Evolutionary conservation across 805 yeast genomes (phyloP).

Genomic region (Kodamaea kaohsiungensis): DNA sequence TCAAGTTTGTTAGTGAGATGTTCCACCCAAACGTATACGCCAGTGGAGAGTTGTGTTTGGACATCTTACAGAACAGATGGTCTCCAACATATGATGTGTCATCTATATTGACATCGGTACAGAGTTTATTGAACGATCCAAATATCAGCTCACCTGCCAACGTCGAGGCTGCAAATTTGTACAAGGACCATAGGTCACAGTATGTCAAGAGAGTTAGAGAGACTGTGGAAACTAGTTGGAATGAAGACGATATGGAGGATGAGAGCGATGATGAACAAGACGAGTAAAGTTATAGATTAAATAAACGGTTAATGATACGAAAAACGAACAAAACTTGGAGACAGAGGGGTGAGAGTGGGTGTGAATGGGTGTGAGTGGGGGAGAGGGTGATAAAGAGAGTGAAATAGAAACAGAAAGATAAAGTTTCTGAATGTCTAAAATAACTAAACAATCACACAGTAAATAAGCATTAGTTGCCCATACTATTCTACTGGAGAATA

Average conservation of each 20-base stretch:
- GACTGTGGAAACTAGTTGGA: constrained; percentile 94
- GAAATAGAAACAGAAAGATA: too few species aligned
- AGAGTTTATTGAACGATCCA: constrained; percentile 90
- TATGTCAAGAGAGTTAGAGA: constrained; percentile 89
- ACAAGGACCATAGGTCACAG: constrained; percentile 92
- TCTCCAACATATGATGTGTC: constrained; percentile 98
- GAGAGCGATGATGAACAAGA: constrained; percentile 42
- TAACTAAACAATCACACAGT: too few species aligned
- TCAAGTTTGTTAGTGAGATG: constrained; percentile 89
- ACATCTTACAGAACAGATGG: constrained; percentile 96
- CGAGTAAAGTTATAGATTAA: constrained; percentile 5
- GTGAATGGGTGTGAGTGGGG: too few species aligned
- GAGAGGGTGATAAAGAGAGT: too few species aligned
- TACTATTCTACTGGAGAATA: too few species aligned
- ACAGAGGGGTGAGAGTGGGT: neutral
- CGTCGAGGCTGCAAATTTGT: constrained; percentile 94
- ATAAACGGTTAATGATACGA: constrained; percentile 1
- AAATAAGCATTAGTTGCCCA: too few species aligned
- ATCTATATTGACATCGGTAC: constrained; percentile 90
- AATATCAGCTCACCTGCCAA: constrained; percentile 96
- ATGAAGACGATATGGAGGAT: constrained; percentile 68
- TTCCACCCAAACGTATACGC: constrained; percentile 98
- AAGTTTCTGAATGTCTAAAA: too few species aligned
- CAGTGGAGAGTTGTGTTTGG: constrained; percentile 91
- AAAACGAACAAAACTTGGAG: neutral